A percentile compares a stretch with the other conserved stretches of the same genome.
These are phyloP conservation scores for Myotisia sp. DNA, from an alignment of 2,329 filamentous ascomycete species.

Conservation along the genomic window DNA sequence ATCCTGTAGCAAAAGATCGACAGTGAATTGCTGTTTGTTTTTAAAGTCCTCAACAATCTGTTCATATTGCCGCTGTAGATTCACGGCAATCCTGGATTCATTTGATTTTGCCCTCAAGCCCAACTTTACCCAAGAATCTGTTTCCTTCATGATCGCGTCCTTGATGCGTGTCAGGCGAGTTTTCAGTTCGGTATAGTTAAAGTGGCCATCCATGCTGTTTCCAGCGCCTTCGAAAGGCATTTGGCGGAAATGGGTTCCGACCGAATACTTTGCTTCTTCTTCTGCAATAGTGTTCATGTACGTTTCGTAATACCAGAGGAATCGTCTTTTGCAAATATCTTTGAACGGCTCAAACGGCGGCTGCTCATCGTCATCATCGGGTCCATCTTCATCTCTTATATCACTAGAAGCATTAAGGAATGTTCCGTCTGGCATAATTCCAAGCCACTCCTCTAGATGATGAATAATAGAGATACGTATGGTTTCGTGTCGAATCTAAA, in stretches of 20 bases:
- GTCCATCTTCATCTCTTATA: slow-evolving; percentile 25
- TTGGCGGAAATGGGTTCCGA: slow-evolving; percentile 50
- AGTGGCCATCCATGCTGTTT: slow-evolving; percentile 77
- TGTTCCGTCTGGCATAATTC: slow-evolving; percentile 43
- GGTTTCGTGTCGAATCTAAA: slow-evolving; percentile 77
- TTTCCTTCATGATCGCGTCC: slow-evolving; percentile 56
- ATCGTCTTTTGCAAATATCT: slow-evolving; percentile 78
- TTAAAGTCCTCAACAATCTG: slow-evolving; percentile 67
- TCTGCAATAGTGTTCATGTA: slow-evolving; percentile 60
- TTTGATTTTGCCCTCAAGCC: slow-evolving; percentile 49
- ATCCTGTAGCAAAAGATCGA: slow-evolving; percentile 63
- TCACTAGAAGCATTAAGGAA: slow-evolving; percentile 25
- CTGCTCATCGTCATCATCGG: slow-evolving; percentile 33
- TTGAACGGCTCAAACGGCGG: slow-evolving; percentile 70
- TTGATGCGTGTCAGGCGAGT: slow-evolving; percentile 55
- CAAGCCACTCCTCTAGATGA: slow-evolving; percentile 65
- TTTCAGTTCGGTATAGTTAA: slow-evolving; percentile 64
- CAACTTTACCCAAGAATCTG: slow-evolving; percentile 53
- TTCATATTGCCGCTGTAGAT: slow-evolving; percentile 69
- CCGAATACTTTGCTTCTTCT: slow-evolving; percentile 47
- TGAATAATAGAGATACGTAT: slow-evolving; percentile 75
- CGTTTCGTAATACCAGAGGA: slow-evolving; percentile 89
- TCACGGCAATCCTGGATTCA: slow-evolving; percentile 63
- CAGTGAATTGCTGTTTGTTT: slow-evolving; percentile 50
- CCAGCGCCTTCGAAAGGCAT: slow-evolving; percentile 74